phyloP scores from a whole-genome alignment of 768 basidiomycete genomes.

The Rhodocollybia butyracea region DNA sequence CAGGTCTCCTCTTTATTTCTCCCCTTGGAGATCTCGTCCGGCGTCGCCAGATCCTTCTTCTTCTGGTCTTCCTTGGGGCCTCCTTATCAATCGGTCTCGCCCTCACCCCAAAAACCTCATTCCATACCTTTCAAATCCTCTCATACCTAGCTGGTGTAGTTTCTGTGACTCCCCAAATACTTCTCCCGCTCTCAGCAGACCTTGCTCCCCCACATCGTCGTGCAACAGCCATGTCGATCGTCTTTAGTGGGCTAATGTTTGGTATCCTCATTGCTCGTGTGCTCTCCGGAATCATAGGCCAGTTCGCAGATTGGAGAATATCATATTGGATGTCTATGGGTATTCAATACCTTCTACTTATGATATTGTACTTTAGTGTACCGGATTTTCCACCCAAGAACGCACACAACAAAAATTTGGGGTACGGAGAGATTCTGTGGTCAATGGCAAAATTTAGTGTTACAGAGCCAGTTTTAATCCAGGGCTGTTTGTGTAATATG shows the following conservation, averaged over 20 bases:
- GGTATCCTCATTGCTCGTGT: constrained; percentile 57
- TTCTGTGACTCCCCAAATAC: constrained; percentile 73
- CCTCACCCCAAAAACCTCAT: constrained; percentile 50
- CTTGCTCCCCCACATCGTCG: constrained; percentile 56
- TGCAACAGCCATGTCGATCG: constrained; percentile 55
- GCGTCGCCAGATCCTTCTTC: constrained; percentile 65
- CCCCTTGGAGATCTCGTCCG: constrained; percentile 87
- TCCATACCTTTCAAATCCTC: constrained; percentile 61
- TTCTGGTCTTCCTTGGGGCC: constrained; percentile 49
- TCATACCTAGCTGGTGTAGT: constrained; percentile 68
- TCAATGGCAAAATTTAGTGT: constrained; percentile 57
- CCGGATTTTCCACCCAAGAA: constrained; percentile 63
- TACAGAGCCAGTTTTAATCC: constrained; percentile 58
- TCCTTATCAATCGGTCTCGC: constrained; percentile 71
- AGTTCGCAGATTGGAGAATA: constrained; percentile 49
- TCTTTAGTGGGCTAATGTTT: constrained; percentile 43
- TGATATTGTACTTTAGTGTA: constrained; percentile 43
- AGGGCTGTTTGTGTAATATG: constrained; percentile 43
- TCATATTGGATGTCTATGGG: constrained; percentile 56
- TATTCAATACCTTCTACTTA: constrained; percentile 41
- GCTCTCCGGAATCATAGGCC: constrained; percentile 51
- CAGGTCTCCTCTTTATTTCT: constrained; percentile 69
- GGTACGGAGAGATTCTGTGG: constrained; percentile 48
- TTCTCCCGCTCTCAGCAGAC: constrained; percentile 61
- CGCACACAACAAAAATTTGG: constrained; percentile 25